Percentiles rank a stretch among this genome's conserved stretches.
Evolutionary conservation across 768 basidiomycete species (phyloP).

Genomic region (Pisolithus albus): DNA sequence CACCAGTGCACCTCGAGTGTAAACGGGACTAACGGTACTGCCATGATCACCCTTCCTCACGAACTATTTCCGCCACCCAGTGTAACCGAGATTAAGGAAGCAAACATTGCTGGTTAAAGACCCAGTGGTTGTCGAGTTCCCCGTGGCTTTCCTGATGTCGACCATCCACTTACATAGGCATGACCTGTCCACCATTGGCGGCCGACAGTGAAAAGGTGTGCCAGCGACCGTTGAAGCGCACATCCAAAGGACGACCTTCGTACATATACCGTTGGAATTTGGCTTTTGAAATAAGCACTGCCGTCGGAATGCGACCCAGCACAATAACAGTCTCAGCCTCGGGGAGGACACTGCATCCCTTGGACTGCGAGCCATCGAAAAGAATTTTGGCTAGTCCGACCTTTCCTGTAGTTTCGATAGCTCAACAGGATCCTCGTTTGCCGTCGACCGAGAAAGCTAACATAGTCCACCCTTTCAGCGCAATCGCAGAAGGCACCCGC

Average conservation of each 20-base stretch:
- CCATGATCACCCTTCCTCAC: no score
- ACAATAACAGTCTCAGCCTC: constrained; percentile 80
- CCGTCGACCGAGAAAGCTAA: constrained; percentile 97
- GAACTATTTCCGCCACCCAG: no score
- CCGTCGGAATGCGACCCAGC: neutral
- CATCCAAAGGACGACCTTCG: constrained; percentile 83
- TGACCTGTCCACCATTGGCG: constrained; percentile 78
- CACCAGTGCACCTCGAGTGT: no score
- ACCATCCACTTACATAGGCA: constrained; percentile 56
- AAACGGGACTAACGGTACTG: no score
- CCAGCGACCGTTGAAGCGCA: constrained; percentile 94
- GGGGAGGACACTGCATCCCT: constrained; percentile 90
- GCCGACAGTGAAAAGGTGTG: constrained; percentile 87
- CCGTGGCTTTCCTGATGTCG: no score
- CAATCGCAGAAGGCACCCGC: neutral
- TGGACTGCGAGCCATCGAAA: constrained; percentile 86
- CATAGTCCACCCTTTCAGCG: neutral
- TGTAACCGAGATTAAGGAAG: no score
- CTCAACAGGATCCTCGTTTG: constrained; percentile 97
- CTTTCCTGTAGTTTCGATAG: constrained; percentile 92
- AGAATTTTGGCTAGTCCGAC: constrained; percentile 94
- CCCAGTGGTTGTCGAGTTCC: no score
- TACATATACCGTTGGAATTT: constrained; percentile 97
- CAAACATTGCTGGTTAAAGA: no score
- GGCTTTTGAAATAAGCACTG: constrained; percentile 33